Base-by-base conservation (phyloP, 768 basidiomycete genomes). In the Hydnomerulius pinastri region DNA sequence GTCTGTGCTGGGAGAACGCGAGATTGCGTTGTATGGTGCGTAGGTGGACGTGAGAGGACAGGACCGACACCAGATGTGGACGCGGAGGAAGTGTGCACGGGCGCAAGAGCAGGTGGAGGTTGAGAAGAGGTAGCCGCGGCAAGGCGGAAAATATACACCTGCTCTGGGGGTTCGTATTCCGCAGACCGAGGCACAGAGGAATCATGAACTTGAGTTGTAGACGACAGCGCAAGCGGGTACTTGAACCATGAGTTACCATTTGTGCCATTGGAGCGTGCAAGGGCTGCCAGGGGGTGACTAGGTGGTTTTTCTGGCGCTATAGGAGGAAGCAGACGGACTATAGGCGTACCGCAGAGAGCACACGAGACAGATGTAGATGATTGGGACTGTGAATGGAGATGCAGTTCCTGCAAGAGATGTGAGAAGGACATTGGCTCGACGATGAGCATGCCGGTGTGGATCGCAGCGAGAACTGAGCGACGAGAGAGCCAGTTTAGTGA, bases 401-500 rank as follows among this genome's bases (percentile, higher is more conserved):
- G 65, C 68, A 73, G 11, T 50, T 88, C 85, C 41, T 79, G 74
- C 18, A 92, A 65, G 12, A 94, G 73, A 0, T 77, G 71, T 4
- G 71, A 63, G 17, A 84, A 79, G 0, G 88, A 73, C 53, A 94
- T 78, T 4, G 96, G 95, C 63, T 98, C 96, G 44, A 99, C 85
- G 12, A 80, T 82, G 24, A 99, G 79, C 62, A 94, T 89, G 0
- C 92, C 92, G 8, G 78, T 81, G 56, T 98, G 83, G 50, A 99
- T 90, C 5, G 96, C 96, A 21, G 83, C 71, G 4, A 86, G 77
- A 20, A 98, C 87, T 4, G 85, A 85, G 24, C 93, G 84, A 23
- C 94, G 81, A 13, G 89, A 87, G n/a, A 98, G 77, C 90, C 92
- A 98, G 61, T 91, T 94, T 28, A 99, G 74, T 11, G 93, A 90